Conservation (phyloP, 2,329 filamentous ascomycete genomes). For the Microcyclospora pomicola region DNA sequence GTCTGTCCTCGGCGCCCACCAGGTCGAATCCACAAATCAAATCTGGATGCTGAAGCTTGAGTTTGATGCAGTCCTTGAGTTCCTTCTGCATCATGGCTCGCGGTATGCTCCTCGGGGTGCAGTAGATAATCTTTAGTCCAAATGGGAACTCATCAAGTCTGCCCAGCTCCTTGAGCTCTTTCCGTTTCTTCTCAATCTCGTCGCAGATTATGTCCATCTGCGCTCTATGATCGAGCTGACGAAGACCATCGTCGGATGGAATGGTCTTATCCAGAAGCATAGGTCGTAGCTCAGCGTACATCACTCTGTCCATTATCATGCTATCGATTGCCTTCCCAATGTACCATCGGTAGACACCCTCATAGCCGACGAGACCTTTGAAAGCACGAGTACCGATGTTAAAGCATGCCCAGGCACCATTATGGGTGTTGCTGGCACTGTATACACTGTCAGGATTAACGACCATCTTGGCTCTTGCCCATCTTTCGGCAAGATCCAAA, state of each 20-base stretch:
- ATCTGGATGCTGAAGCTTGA: constrained; percentile 43
- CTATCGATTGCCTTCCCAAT: constrained; percentile 46
- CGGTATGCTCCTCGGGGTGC: constrained; percentile 49
- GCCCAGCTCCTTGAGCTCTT: constrained; percentile 24
- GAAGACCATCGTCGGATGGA: constrained; percentile 42
- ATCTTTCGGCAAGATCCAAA: constrained; percentile 13
- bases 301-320: constrained; percentile 51
- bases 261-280: constrained; percentile 56
- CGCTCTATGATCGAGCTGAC: constrained; percentile 39
- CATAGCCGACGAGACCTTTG: constrained; percentile 58
- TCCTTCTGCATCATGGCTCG: constrained; percentile 35
- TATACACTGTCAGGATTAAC: constrained; percentile 13
- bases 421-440: constrained; percentile 13
- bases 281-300: constrained; percentile 57
- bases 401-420: constrained; percentile 46
- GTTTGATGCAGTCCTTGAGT: constrained; percentile 46
- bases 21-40: constrained; percentile 59
- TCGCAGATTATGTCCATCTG: constrained; percentile 49
- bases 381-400: constrained; percentile 57
- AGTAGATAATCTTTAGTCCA: constrained; percentile 58
- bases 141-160: constrained; percentile 38
- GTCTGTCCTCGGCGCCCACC: constrained; percentile 51
- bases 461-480: constrained; percentile 19
- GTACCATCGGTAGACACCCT: constrained; percentile 47
- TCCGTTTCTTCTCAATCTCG: constrained; percentile 38